Percentiles rank a stretch among this genome's conserved stretches.
These are phyloP conservation scores for Apodospora peruviana DNA, from an alignment of 495 filamentous ascomycete genomes.

Conservation along the genomic window DNA sequence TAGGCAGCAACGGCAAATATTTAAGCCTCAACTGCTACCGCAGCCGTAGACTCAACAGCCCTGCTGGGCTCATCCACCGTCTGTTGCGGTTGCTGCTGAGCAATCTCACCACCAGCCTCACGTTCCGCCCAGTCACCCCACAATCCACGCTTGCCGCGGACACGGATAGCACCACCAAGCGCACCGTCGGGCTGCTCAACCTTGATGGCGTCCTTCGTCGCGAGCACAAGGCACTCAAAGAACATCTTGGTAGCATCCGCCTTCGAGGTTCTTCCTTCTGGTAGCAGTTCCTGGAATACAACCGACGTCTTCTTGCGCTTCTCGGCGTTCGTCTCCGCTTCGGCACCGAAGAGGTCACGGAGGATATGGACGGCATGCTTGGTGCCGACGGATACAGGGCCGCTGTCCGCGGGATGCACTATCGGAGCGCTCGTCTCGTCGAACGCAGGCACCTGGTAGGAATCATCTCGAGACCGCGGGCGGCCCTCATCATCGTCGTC, in stretches of 20 bases:
- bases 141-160: constrained; percentile 81
- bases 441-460: constrained; percentile 48
- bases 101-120: constrained; percentile 58
- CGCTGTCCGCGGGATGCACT: constrained; percentile 71
- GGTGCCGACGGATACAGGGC: constrained; percentile 80
- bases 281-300: constrained; percentile 86
- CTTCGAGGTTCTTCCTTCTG: constrained; percentile 68
- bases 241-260: constrained; percentile 98
- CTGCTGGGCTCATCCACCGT: constrained; percentile 21
- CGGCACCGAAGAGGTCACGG: constrained; percentile 73
- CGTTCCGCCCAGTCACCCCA: constrained; percentile 96
- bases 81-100: constrained; percentile 32
- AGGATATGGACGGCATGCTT: constrained; percentile 94
- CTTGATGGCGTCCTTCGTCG: constrained; percentile 96
- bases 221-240: constrained; percentile 90
- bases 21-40: constrained; percentile 20
- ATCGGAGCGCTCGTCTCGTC: constrained; percentile 73
- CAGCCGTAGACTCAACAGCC: constrained; percentile 26
- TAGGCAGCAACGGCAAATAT: not conserved
- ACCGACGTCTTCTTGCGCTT: constrained; percentile 72
- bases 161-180: constrained; percentile 70
- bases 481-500: constrained; percentile 51
- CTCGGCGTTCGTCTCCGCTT: constrained; percentile 52
- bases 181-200: constrained; percentile 78
- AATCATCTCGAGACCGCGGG: constrained; percentile 19